These are phyloP conservation scores for Podosphaera leucotricha DNA, from an alignment of 2,329 filamentous ascomycete genomes.

Conservation along the genomic window DNA sequence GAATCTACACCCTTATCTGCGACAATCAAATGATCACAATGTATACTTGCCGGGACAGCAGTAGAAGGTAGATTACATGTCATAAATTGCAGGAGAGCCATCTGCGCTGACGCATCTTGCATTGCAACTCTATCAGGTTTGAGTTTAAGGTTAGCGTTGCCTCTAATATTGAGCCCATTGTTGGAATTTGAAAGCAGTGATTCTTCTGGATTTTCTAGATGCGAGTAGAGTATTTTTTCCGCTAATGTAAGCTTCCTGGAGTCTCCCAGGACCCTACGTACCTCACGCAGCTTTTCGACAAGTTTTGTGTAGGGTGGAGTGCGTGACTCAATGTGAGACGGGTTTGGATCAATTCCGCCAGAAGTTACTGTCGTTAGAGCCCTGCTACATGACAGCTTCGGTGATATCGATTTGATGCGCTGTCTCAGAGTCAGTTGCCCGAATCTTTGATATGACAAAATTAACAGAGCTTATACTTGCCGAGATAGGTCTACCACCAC, in stretches of 20 bases:
- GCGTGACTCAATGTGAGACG: conserved; percentile 13
- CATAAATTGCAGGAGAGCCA: conserved; percentile 98
- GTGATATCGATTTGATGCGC: conserved; percentile 5
- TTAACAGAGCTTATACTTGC: not conserved
- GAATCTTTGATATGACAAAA: not conserved
- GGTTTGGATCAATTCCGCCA: conserved; percentile 6
- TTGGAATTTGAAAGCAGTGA: conserved; percentile 62
- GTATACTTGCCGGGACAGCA: conserved; percentile 87
- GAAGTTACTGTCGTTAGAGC: conserved; percentile 12
- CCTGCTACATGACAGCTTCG: conserved; percentile 7
- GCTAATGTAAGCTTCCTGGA: conserved; percentile 52
- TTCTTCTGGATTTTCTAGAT: conserved; percentile 74
- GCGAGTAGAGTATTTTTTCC: conserved; percentile 96
- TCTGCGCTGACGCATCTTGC: conserved; percentile 97
- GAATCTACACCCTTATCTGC: conserved; percentile 72
- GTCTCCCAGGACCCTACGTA: conserved; percentile 45
- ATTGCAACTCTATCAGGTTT: conserved; percentile 95
- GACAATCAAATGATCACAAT: conserved; percentile 98
- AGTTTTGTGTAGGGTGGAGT: conserved; percentile 63
- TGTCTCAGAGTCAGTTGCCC: conserved; percentile 8
- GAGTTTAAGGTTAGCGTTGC: conserved; percentile 80
- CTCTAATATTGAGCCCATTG: conserved; percentile 64
- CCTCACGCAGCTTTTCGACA: conserved; percentile 50
- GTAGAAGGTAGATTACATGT: conserved; percentile 73
- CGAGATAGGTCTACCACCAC: not conserved